Evolutionary conservation across 805 yeast species (phyloP), one percentile per base, ranked within the genome.

Genomic region (Suhomyces faveliae): DNA sequence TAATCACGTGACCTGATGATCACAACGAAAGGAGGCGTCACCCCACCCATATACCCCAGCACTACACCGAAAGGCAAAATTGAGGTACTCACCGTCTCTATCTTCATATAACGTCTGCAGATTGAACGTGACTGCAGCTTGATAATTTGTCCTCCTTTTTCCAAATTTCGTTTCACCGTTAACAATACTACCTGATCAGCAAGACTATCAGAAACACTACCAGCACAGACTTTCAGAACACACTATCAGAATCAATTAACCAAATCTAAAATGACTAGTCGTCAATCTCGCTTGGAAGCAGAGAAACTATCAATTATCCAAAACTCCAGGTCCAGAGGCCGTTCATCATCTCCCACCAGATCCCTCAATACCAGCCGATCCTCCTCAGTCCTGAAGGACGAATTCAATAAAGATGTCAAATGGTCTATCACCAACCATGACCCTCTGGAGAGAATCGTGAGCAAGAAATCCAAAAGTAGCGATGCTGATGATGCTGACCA

Each of bases 391-490:
- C 66, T 62, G 60, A 64, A 64, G 35, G 74, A 69, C 42, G 76
- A 68, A 35, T 63, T 55, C 49, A 61, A 61, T 47, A 73, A 71
- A 51, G 79, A 74, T 33, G 58, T 79, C 47, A 78, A 78, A 55
- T 85, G 86, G 83, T 78, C 87, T 0, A 83, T 87, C 37, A 74
- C 87, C 42, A 78, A 79, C 46, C 87, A 82, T 55, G 91, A 87
- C 56, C 95, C 95, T 0, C 83, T 84, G 52, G 86, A 84, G 56
- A 68, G 94, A 49, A 45, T 43, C 9, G 35, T 23, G 33, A 19
- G 15, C 24, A 29, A 20, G 10, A 38, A 47, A n/a, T 5, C 5
- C 22, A 30, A 30, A 27, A 50, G 48, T 23, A 43, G 46, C n/a
- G 54, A 43, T 12, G 49, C 40, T n/a, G 53, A 51, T 1, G 54